Evolutionary conservation across 208 protist species (phyloP), one percentile per base, ranked within the genome.

Genomic region (Trypanosoma conorhini): DNA sequence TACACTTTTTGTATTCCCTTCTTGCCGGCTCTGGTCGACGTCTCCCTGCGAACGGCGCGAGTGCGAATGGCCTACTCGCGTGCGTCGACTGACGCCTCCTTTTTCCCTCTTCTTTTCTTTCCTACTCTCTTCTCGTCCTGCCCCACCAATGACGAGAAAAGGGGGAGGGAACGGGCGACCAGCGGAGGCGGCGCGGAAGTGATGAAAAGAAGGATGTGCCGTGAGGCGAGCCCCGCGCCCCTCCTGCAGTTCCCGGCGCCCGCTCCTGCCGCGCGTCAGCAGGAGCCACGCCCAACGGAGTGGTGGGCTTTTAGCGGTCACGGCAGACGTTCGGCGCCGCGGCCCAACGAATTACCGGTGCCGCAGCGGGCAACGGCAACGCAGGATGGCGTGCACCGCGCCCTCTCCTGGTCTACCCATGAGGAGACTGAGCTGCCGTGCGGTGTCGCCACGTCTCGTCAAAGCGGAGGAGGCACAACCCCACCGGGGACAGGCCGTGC

Each of bases 391-490:
- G 51, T 51, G 38, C 52, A 68, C n/a, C 48, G 63, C 21, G 35
- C 63, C 8, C 52, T 60, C 54, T 68, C 63, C 1, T 58, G 31
- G 48, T 61, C 63, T 3, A 21, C 46, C 42, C 5, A 22, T 22
- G 22, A 28, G 33, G 38, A 50, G 21, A 22, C 17, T 50, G 52
- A 51, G 22, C 46, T 21, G 13, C 17, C 35, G 12, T 50, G 63
- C 28, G 63, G 21, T 44, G 21, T 22, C 22, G 17, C 9, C 3
- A 22, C n/a, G n/a, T n/a, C 55, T 8, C 13, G 2, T 46, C 40
- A n/a, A 33, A 30, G 4, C 0, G 51, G 21, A 0, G 28, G 54
- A 24, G 19, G 19, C 5, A 31, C 33, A 22, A 28, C 38, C 1
- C 35, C 30, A 35, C 63, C 63, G n/a, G 48, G 24, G 26, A 35